A percentile compares a stretch with the other conserved stretches of the same genome.
Evolutionary conservation across 2,329 filamentous ascomycete genomes (phyloP).

Genomic region (Fusarium tricinctum): DNA sequence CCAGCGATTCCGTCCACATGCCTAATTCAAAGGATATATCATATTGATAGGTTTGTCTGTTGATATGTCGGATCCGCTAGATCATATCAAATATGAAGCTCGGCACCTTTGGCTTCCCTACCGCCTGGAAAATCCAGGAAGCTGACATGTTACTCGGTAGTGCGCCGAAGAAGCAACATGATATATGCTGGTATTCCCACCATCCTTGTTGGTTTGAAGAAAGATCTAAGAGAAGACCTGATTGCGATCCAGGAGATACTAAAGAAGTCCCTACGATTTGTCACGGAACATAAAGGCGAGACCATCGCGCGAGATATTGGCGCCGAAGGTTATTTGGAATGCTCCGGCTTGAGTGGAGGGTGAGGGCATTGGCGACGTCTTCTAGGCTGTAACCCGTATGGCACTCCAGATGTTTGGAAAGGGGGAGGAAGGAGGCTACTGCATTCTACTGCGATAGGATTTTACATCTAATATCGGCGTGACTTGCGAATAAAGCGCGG

Average conservation of each 20-base stretch:
- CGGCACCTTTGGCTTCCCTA: neutral
- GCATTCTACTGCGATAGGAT: no score
- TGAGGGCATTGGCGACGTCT: neutral
- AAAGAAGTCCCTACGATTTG: neutral
- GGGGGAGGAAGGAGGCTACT: no score
- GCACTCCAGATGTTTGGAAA: no score
- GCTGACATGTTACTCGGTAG: neutral
- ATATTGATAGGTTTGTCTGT: neutral
- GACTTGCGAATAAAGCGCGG: no score
- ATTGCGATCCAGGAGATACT: neutral
- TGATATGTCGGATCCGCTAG: neutral
- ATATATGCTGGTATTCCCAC: neutral
- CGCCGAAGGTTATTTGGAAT: neutral
- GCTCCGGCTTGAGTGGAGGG: neutral
- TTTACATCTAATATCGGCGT: no score
- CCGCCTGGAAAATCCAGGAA: neutral
- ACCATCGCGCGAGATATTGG: neutral
- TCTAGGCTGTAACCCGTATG: no score
- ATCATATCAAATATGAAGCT: neutral
- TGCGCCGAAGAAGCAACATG: neutral
- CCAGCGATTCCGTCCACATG: neutral
- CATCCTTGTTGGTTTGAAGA: conserved; percentile 3
- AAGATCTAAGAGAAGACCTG: conserved; percentile 1
- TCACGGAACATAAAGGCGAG: conserved; percentile 3
- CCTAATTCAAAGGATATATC: neutral